Conservation (phyloP, 768 basidiomycete species). For the Tylopilus balloui region DNA sequence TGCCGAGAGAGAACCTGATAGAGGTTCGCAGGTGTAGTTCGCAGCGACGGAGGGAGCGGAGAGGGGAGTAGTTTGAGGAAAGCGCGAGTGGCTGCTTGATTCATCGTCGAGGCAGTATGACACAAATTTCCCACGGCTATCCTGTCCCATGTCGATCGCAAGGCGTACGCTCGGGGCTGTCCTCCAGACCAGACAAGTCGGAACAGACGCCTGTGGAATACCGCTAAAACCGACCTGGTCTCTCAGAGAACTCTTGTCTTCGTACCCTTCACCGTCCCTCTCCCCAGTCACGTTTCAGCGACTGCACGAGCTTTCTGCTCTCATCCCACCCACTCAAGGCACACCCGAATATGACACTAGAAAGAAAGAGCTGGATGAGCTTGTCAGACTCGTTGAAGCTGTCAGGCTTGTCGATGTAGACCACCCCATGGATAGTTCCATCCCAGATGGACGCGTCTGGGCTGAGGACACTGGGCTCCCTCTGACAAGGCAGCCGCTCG, state of each 20-base stretch:
- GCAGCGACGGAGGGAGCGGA: constrained; percentile 56
- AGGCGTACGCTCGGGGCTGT: background rate
- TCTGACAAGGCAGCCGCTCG: constrained; percentile 20
- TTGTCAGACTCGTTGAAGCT: constrained; percentile 76
- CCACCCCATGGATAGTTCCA: constrained; percentile 22
- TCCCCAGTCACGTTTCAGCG: constrained; percentile 52
- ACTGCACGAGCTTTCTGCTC: constrained; percentile 69
- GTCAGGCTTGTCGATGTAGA: constrained; percentile 56
- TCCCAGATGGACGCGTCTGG: constrained; percentile 43
- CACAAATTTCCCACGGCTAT: constrained; percentile 12
- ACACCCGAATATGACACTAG: constrained; percentile 49
- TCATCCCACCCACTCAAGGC: constrained; percentile 58
- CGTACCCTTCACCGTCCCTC: constrained; percentile 67
- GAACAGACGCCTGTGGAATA: constrained; percentile 57
- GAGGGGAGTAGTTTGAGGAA: constrained; percentile 58
- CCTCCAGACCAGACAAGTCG: constrained; percentile 11
- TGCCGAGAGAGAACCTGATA: constrained; percentile 70
- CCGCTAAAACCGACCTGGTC: constrained; percentile 76
- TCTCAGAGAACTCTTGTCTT: constrained; percentile 68
- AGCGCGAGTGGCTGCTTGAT: constrained; percentile 24
- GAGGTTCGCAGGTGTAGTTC: constrained; percentile 54
- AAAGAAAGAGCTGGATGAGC: constrained; percentile 60
- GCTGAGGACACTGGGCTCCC: constrained; percentile 36
- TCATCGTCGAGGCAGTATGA: constrained; percentile 19
- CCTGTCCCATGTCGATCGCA: constrained; percentile 6